Evolutionary conservation across 2,329 filamentous ascomycete species (phyloP).

Genomic region (Fonsecaea monophora): DNA sequence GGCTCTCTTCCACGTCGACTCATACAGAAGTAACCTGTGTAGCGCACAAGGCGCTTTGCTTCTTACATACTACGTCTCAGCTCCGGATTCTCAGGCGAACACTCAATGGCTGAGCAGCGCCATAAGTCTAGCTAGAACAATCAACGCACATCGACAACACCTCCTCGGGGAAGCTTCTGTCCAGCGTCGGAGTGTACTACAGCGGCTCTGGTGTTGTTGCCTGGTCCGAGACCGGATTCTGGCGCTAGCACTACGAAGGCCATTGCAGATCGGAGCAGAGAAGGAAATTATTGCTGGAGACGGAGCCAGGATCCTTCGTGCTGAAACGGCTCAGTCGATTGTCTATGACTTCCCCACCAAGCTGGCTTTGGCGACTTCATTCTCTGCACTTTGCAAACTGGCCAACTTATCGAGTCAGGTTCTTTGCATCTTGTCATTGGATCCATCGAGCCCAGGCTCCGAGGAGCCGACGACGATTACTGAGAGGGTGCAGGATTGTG

Average conservation of each 20-base stretch:
- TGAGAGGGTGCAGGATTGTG: neutral
- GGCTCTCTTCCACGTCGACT: slow-evolving; percentile 10
- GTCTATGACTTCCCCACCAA: neutral
- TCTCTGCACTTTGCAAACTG: neutral
- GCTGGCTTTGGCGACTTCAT: neutral
- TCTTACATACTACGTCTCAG: neutral
- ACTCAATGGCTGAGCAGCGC: slow-evolving; percentile 15
- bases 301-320: neutral
- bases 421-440: neutral
- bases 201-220: slow-evolving; percentile 16
- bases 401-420: neutral
- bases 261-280: neutral
- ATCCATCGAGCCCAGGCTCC: neutral
- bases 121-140: slow-evolving; percentile 7
- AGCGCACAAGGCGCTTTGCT: slow-evolving; percentile 15
- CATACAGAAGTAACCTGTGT: neutral
- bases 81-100: slow-evolving; percentile 4
- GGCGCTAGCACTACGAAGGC: neutral
- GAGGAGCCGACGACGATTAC: neutral
- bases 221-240: slow-evolving; percentile 7
- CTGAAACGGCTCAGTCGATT: neutral
- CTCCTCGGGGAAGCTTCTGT: neutral
- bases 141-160: neutral
- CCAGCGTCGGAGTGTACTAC: neutral
- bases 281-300: neutral